Base-by-base conservation (phyloP, 257 asterid species). In the Galeopsis tetrahit region DNA sequence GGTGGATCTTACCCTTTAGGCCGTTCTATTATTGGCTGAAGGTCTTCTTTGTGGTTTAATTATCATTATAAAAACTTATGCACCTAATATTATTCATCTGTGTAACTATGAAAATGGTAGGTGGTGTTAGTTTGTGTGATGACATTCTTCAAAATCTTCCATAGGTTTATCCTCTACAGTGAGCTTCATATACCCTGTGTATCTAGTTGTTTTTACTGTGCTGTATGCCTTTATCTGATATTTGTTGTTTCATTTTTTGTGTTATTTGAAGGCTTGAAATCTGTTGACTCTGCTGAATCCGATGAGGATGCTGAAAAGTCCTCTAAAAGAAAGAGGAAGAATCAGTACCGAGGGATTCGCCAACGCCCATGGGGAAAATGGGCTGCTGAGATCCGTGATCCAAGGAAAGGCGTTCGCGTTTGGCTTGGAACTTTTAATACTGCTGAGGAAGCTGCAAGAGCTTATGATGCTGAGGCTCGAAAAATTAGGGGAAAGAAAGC, bases 351-450 rank as follows among this genome's bases (percentile, higher is more conserved):
- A 77, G 99, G 99, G 35, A 95, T 95, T 75, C 84, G 99, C 57
- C 99, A 95, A 63, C 95, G 99, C 8, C 99, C 99, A 7, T 95
- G 98, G 99, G 99, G 99, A 17, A 95, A 92, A 81, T 95, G 99
- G 99, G 99, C 99, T 0, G 98, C 99, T 78, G 99, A 95, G 87
- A 95, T 95, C 28, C 98, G 99, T 52, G 99, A 95, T 57, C 99
- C 99, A 0, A 84, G 88, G 70, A 95, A 95, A 78, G 99, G 99
- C 11, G 97, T 92, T 56, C 87, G 99, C 1, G 98, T 95, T 52
- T 95, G 99, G 99, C 98, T 95, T 34, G 99, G 99, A 49, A 95
- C 99, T 36, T 95, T 83, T 49, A 92, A 90, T 78, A 90, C 99
- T 56, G 98, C 99, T 4, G 99, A 95, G 81, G 99, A 95, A 83